Base-by-base conservation (phyloP, 1,139 yeast genomes). In the Yamadazyma sp. region DNA sequence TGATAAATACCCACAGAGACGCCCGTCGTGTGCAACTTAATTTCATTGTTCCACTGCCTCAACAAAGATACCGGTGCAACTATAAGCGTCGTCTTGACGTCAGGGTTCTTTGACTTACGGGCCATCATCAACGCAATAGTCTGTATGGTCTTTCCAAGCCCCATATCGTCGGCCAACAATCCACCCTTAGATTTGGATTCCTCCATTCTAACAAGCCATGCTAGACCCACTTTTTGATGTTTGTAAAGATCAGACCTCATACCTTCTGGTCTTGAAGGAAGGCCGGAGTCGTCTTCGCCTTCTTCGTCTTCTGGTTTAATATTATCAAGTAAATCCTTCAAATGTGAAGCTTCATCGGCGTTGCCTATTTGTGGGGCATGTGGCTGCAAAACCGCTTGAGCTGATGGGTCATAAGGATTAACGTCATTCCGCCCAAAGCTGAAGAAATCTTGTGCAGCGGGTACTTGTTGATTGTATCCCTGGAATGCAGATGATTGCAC, bases 111-210 rank as follows among this genome's bases (percentile, higher is more conserved):
- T 0, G 84, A 69, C 42, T 65, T 68, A 53, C 77, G 73, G 2
- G 84, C 73, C 43, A 87, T 55, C 52, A 88, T 79, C 35, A 87
- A 59, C 0, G 95, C 79, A 34, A 87, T 69, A 2, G 88, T 77
- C 61, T 89, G 97, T 31, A 89, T 81, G 0, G 97, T 89, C 59
- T 89, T 91, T 45, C 96, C 97, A 24, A 89, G 66, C 24, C 96
- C 97, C 97, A 89, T 89, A 64, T 87, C 96, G 63, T 89, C 97
- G 0, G 96, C 96, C 30, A 89, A 64, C 23, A 89, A 74, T 2
- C 96, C 96, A 20, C 97, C 97, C 45, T 73, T 74, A 3, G 69
- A 62, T 23, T 57, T 61, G 3, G 74, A 62, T n/a, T 69, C 64
- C 51, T 88, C 96, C 72, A 77, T 81, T 28, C 83, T 71, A 34